Percentiles rank a stretch among this genome's conserved stretches.
phyloP scores from a whole-genome alignment of 1,284 basidiomycete species.

The Ganoderma sp. region DNA sequence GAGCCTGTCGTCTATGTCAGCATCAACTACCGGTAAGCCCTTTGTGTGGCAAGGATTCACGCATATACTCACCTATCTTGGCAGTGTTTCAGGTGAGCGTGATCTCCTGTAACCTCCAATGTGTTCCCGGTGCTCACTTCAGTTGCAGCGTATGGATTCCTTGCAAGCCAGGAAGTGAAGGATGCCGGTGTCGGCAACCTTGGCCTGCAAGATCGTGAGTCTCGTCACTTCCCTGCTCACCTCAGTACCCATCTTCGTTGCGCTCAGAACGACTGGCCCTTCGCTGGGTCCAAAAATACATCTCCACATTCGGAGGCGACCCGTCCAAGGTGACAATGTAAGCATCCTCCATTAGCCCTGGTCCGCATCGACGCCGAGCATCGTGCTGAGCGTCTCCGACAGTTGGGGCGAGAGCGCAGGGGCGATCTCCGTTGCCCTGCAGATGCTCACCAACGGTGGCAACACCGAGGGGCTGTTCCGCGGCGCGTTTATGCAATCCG shows the following conservation, averaged over 20 bases:
- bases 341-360: background rate
- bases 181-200: conserved; percentile 58
- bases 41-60: background rate
- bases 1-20: conserved; percentile 36
- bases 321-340: conserved; percentile 40
- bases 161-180: conserved; percentile 54
- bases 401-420: conserved; percentile 54
- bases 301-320: conserved; percentile 49
- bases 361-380: background rate
- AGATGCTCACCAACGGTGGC: conserved; percentile 44
- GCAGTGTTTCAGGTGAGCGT: conserved; percentile 16
- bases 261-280: conserved; percentile 46
- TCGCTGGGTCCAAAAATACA: conserved; percentile 57
- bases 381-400: background rate
- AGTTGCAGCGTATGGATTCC: conserved; percentile 50
- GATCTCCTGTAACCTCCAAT: too few species aligned
- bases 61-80: background rate
- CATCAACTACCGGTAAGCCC: conserved; percentile 26
- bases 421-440: conserved; percentile 43
- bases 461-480: conserved; percentile 43
- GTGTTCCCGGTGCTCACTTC: background rate
- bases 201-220: conserved; percentile 59
- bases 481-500: conserved; percentile 43
- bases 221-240: background rate
- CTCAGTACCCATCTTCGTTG: too few species aligned